Conservation (phyloP, 2,329 filamentous ascomycete species). For the Xylariomycetidae sp. region DNA sequence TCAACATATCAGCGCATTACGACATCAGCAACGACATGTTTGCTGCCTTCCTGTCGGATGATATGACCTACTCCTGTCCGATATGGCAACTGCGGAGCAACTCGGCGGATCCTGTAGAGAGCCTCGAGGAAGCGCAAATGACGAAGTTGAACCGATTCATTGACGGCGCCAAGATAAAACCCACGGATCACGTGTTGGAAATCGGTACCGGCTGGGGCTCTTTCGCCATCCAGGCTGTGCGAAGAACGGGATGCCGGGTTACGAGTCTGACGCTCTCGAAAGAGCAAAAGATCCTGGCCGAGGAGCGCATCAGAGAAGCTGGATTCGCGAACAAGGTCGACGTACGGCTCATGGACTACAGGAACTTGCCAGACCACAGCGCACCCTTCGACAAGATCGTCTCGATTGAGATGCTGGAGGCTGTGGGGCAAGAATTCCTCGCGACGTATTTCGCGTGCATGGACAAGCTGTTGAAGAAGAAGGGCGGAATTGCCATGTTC, state of each 20-base stretch:
- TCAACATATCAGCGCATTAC: slow-evolving; percentile 68
- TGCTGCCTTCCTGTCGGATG: slow-evolving; percentile 63
- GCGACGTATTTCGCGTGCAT: slow-evolving; percentile 62
- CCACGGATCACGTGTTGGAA: slow-evolving; percentile 63
- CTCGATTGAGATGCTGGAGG: slow-evolving; percentile 74
- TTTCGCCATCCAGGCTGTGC: slow-evolving; percentile 64
- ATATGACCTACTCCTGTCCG: slow-evolving; percentile 72
- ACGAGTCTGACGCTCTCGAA: slow-evolving; percentile 63
- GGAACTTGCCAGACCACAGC: slow-evolving; percentile 40
- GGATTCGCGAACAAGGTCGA: slow-evolving; percentile 55
- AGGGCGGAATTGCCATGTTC: slow-evolving; percentile 63
- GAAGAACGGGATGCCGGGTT: slow-evolving; percentile 59
- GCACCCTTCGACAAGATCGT: slow-evolving; percentile 63
- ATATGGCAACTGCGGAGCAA: slow-evolving; percentile 51
- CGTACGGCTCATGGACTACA: slow-evolving; percentile 65
- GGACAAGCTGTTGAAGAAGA: slow-evolving; percentile 56
- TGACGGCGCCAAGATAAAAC: slow-evolving; percentile 55
- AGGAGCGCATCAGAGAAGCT: slow-evolving; percentile 55
- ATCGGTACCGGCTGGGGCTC: slow-evolving; percentile 74
- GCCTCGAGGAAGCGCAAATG: slow-evolving; percentile 59
- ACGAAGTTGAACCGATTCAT: slow-evolving; percentile 63
- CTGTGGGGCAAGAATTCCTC: slow-evolving; percentile 62
- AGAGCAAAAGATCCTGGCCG: slow-evolving; percentile 64
- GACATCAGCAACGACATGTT: slow-evolving; percentile 75
- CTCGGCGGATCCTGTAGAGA: slow-evolving; percentile 40